Evolutionary conservation across 1,139 yeast species (phyloP), one percentile per base, ranked within the genome.

Genomic region (Nakaseomyces sp.): DNA sequence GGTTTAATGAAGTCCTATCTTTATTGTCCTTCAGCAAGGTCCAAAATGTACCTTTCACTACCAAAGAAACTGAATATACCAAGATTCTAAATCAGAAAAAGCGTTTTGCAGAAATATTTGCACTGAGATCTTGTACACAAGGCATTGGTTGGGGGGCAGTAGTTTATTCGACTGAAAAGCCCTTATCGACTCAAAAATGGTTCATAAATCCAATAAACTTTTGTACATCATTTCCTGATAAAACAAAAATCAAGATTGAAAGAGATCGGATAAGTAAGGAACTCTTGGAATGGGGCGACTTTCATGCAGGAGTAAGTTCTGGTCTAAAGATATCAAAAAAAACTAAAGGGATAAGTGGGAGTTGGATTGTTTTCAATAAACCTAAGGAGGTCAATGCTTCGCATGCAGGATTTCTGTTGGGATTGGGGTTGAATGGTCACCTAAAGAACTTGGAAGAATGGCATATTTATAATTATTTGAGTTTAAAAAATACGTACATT

Each of bases 331-430:
- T 89, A 5, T 79, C 89, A 3, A 73, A 72, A 47, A 77, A 75
- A 35, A 77, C 89, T 0, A 72, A 73, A 33, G 89, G 86, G 6
- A 79, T 91, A 6, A 77, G 81, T 16, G 96, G 96, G 0, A 82
- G 94, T 54, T 89, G 97, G 97, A 83, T 89, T 37, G 83, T 82
- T 1, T 88, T 84, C 61, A 88, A 88, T 56, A 83, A 80, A 53
- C 95, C 96, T 0, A 74, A 76, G 1, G 49, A 43, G 4, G 65
- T 84, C 38, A 81, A 76, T 52, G 73, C 95, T 0, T 94, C 84
- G 50, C 96, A 89, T 66, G 97, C 96, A 16, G 99, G 99, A 0
- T 88, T 93, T 54, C 65, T 93, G n/a, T 67, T 88, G 22, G 98
- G 97, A 0, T 67, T 91, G 19, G 99, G 99, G 0, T 68, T 93